phyloP scores from a whole-genome alignment of 1,139 yeast genomes.

The Pichia sp. region DNA sequence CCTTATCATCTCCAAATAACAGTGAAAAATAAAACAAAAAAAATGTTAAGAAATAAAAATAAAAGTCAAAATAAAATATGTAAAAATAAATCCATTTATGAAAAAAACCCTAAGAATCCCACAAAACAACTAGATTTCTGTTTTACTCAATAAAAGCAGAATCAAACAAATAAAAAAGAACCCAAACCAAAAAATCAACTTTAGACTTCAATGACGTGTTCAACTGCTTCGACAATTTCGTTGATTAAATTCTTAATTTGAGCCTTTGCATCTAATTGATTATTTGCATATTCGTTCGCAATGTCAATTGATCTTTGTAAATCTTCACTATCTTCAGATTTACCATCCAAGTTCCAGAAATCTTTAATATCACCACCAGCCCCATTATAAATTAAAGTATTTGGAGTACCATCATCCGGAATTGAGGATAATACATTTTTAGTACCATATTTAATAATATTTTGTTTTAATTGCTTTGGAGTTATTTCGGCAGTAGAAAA shows the following conservation, averaged over 20 bases:
- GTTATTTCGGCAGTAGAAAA: conserved; percentile 55
- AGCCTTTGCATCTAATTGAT: conserved; percentile 19
- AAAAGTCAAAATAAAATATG: too few species aligned
- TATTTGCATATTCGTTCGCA: conserved; percentile 17
- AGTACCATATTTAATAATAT: conserved; percentile 76
- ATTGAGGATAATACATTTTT: conserved; percentile 60
- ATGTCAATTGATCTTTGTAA: conserved; percentile 17
- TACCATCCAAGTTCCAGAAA: conserved; percentile 49
- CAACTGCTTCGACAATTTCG: conserved; percentile 17
- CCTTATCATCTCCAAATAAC: not conserved
- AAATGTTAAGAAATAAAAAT: too few species aligned
- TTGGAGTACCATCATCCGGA: conserved; percentile 71
- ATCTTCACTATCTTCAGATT: conserved; percentile 14
- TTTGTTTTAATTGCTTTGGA: conserved; percentile 85
- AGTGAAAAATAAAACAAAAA: not conserved
- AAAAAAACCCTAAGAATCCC: too few species aligned
- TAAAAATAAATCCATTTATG: too few species aligned
- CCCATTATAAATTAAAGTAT: conserved; percentile 87
- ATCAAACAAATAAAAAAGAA: not conserved
- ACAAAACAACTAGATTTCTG: not conserved
- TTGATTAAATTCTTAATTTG: conserved; percentile 21
- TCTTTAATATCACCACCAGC: conserved; percentile 74
- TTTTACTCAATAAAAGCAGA: too few species aligned
- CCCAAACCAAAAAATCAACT: not conserved
- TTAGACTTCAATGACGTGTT: conserved; percentile 4